Conservation (phyloP, 805 yeast genomes). For the Torulaspora gathmanii region DNA sequence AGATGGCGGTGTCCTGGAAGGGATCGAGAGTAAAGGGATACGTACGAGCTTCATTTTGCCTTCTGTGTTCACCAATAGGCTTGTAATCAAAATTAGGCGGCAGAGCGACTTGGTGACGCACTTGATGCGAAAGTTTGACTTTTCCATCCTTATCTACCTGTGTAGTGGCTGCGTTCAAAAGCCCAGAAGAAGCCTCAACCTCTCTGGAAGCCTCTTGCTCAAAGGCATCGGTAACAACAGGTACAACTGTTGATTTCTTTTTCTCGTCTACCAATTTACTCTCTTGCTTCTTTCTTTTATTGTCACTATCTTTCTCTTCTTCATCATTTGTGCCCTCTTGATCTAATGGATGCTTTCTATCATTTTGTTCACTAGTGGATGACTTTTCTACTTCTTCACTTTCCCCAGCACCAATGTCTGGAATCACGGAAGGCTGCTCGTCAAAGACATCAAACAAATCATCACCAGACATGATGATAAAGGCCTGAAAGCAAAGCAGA, state of each 20-base stretch:
- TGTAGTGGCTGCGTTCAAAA: slow-evolving; percentile 42
- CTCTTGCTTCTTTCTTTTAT: slow-evolving; percentile 31
- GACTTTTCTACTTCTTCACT: slow-evolving; percentile 4
- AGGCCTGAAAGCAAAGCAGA: background rate
- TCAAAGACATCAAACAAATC: slow-evolving; percentile 36
- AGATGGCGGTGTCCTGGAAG: slow-evolving; percentile 93
- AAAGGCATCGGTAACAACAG: slow-evolving; percentile 79
- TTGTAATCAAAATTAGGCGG: slow-evolving; percentile 86
- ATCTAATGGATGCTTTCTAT: slow-evolving; percentile 21
- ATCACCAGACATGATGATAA: slow-evolving; percentile 16
- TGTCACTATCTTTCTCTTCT: slow-evolving; percentile 10
- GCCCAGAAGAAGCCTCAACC: slow-evolving; percentile 75
- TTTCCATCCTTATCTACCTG: slow-evolving; percentile 43
- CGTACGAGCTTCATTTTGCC: slow-evolving; percentile 72
- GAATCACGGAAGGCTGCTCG: slow-evolving; percentile 25
- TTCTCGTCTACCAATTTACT: slow-evolving; percentile 36
- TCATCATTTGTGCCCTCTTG: slow-evolving; percentile 12
- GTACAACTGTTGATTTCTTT: slow-evolving; percentile 48
- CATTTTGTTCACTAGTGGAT: background rate
- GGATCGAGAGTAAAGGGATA: slow-evolving; percentile 95
- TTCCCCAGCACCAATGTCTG: slow-evolving; percentile 18
- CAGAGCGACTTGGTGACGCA: slow-evolving; percentile 94
- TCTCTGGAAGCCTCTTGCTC: slow-evolving; percentile 88
- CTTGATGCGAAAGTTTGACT: slow-evolving; percentile 82
- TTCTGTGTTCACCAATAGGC: slow-evolving; percentile 84